Base-by-base conservation (phyloP, 2,329 filamentous ascomycete genomes). In the Paracorniculantispora psalliotae region DNA sequence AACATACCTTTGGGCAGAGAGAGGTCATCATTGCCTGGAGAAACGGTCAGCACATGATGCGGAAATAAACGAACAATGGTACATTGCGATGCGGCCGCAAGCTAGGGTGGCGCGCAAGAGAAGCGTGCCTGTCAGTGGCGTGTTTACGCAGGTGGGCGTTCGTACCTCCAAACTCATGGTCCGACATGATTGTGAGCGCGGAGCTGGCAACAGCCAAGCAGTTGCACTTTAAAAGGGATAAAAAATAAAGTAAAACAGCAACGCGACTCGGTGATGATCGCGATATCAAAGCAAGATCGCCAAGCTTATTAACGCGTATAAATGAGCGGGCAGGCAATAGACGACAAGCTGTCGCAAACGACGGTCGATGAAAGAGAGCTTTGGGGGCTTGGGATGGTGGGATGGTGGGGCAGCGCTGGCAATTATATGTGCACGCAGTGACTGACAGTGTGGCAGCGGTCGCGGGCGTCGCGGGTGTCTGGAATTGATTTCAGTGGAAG, bases 81-180 rank as follows among this genome's bases (percentile, higher is more conserved):
- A 52, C 50, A 51, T 60, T 28, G 39, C 37, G 30, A 65, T 25
- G 55, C 33, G 54, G 23, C 44, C 28, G 33, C n/a, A 47, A 8
- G 23, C 17, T 33, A 17, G 43, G 35, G 41, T 33, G 46, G 15
- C 17, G 19, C 44, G 15, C 43, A 33, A 41, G 51, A 21, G n/a
- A n/a, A 35, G 6, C 28, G 25, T 23, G n/a, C 46, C 10, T 43
- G 26, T 26, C 35, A 25, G 50, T 46, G 44, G 46, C 39, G 51
- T 55, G 51, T 60, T 37, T 43, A 56, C 41, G 12, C 12, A 19
- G 43, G 17, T 46, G 35, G 43, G 44, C 46, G 30, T 75, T n/a
- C 83, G 74, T 69, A 86, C 84, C 81, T 73, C 79, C 81, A 75
- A 86, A 84, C 70, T 87, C 85, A 71, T 86, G 81, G 67, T 87